Base-by-base conservation (phyloP, 371 early-diverging fungal genomes). In the Mortierella polycephala region DNA sequence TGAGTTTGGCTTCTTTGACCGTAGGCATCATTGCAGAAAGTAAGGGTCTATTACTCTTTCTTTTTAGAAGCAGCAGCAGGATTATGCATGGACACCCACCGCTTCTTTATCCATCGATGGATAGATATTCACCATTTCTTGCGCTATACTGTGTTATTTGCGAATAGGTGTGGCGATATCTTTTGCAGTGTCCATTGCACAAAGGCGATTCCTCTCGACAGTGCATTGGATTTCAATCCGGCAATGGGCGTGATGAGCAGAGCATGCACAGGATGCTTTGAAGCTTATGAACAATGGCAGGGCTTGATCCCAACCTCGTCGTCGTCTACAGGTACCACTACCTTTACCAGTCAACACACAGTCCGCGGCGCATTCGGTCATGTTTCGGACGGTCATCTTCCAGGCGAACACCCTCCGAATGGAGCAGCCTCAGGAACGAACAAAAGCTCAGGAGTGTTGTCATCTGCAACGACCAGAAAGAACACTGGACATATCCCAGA, bases 131-230 rank as follows among this genome's bases (percentile, higher is more conserved):
- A 7, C 20, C 21, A 18, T 57, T n/a, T 37, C 49, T 30, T 23
- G 4, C n/a, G 30, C 21, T 57, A 40, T 51, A 21, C 45, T 45
- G 51, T 61, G 18, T 50, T 41, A 14, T 11, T 11, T 30, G 13
- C 18, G 39, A 41, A 39, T 60, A 77, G 79, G 57, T 77, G 79
- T 46, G 79, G 79, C 57, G 79, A 77, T 46, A 77, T 77, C 69
- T 77, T 77, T 65, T 77, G 79, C 69, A 68, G 79, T 44, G 72
- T 69, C 37, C 79, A 77, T 65, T 71, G 79, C 65, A 69, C 79
- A 68, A 77, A 77, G 66, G 46, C 69, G 1, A 45, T 77, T 54
- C 79, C 72, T 18, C 59, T 77, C 44, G 79, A 77, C 47, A 55
- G 71, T 4, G 72, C 69, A 37, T 49, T 77, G 66, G 79, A 77